These are phyloP conservation scores for Quercus alba DNA, from an alignment of 306 rosid species.

Conservation along the genomic window DNA sequence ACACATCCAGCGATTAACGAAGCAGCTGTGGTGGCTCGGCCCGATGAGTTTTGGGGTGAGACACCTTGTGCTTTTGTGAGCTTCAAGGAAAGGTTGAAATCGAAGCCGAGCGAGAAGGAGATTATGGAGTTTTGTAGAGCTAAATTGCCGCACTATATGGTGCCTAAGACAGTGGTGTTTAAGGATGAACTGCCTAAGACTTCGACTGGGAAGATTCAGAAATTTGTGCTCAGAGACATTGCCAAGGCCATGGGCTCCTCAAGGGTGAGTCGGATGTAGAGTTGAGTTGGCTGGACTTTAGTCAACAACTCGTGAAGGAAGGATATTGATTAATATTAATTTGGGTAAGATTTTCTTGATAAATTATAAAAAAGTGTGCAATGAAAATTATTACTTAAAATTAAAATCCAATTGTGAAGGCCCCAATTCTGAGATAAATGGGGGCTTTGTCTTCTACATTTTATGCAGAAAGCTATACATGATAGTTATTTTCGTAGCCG, in stretches of 20 bases:
- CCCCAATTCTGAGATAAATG: too few relatives aligned
- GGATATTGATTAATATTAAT: too few relatives aligned
- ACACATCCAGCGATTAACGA: constrained; percentile 39
- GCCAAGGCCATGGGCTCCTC: constrained; percentile 40
- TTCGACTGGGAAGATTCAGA: constrained; percentile 62
- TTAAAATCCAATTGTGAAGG: too few relatives aligned
- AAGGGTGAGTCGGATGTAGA: not conserved
- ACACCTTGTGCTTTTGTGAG: constrained; percentile 66
- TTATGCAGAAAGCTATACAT: too few relatives aligned
- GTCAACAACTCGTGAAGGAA: too few relatives aligned
- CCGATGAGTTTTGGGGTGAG: constrained; percentile 68
- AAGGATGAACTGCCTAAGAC: constrained; percentile 60
- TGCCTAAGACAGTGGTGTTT: constrained; percentile 72
- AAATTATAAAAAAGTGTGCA: too few relatives aligned
- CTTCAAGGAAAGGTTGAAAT: constrained; percentile 24
- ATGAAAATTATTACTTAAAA: too few relatives aligned
- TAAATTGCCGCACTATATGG: constrained; percentile 64
- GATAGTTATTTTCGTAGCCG: too few relatives aligned
- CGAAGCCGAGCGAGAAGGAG: constrained; percentile 45
- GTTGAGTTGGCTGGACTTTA: not conserved
- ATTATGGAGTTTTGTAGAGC: constrained; percentile 46
- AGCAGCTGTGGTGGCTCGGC: constrained; percentile 67
- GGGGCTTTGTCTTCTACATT: too few relatives aligned
- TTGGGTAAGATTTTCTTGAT: too few relatives aligned
- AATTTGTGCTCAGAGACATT: constrained; percentile 40